These are phyloP conservation scores for Cladosporium velox DNA, from an alignment of 2,329 filamentous ascomycete species.

Conservation along the genomic window DNA sequence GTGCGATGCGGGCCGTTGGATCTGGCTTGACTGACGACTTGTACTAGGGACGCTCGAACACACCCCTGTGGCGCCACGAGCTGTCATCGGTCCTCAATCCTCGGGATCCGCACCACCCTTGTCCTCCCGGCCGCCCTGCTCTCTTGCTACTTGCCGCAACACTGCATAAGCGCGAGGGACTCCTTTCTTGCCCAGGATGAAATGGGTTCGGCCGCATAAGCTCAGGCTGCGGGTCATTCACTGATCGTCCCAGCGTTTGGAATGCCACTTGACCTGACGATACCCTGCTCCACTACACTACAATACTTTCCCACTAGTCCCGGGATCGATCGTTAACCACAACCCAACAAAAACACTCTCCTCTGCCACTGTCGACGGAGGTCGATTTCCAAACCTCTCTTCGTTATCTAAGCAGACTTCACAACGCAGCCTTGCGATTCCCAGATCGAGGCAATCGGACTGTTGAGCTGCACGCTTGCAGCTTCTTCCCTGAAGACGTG, in stretches of 20 bases:
- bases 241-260: slow-evolving; percentile 18
- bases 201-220: slow-evolving; percentile 19
- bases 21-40: slow-evolving; percentile 20
- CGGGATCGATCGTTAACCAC: slow-evolving; percentile 11
- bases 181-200: slow-evolving; percentile 16
- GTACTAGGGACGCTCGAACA: slow-evolving; percentile 11
- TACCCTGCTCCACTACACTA: slow-evolving; percentile 13
- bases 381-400: background rate
- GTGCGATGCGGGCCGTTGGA: slow-evolving; percentile 21
- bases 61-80: slow-evolving; percentile 21
- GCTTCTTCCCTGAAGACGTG: slow-evolving; percentile 19
- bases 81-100: slow-evolving; percentile 20
- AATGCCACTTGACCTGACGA: slow-evolving; percentile 9
- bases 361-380: background rate
- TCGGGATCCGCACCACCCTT: slow-evolving; percentile 20
- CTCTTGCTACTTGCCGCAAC: slow-evolving; percentile 15
- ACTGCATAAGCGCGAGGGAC: slow-evolving; percentile 21
- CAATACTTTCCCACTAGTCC: slow-evolving; percentile 3
- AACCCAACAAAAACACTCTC: background rate
- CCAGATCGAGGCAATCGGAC: background rate
- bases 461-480: slow-evolving; percentile 14
- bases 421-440: background rate
- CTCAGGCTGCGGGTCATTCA: slow-evolving; percentile 19
- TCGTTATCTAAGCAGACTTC: background rate
- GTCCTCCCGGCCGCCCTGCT: slow-evolving; percentile 20